Conservation (phyloP, 495 filamentous ascomycete genomes). For the Penicillium chermesinum region DNA sequence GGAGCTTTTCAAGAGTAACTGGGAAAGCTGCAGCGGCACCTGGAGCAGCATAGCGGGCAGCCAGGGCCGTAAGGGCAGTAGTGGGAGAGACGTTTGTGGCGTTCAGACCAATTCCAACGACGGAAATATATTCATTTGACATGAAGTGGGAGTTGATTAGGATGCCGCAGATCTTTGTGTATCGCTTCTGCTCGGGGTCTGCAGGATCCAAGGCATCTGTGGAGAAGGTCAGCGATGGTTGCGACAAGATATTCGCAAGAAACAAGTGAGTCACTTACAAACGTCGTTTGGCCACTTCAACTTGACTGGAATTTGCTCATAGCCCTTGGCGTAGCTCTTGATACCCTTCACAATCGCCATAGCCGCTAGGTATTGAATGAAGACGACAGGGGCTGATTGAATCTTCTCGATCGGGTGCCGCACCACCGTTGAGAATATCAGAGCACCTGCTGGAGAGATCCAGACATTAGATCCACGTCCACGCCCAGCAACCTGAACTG, state of each 20-base stretch:
- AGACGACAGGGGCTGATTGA: constrained; percentile 75
- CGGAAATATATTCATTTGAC: constrained; percentile 72
- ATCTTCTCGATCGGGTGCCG: constrained; percentile 70
- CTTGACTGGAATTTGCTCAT: constrained; percentile 69
- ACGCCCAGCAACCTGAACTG: constrained; percentile 83
- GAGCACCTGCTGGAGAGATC: constrained; percentile 81
- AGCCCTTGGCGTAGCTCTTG: constrained; percentile 70
- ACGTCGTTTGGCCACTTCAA: constrained; percentile 99
- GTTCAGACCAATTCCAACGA: constrained; percentile 87
- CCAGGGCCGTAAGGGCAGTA: constrained; percentile 73
- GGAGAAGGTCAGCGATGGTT: background rate
- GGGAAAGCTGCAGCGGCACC: constrained; percentile 32
- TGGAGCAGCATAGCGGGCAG: constrained; percentile 31
- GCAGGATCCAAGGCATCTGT: constrained; percentile 70
- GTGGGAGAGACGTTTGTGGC: constrained; percentile 81
- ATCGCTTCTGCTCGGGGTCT: constrained; percentile 53
- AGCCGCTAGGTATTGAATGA: constrained; percentile 89
- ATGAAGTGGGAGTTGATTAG: constrained; percentile 85
- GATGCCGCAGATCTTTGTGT: constrained; percentile 92
- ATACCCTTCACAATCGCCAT: constrained; percentile 87
- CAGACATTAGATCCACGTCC: constrained; percentile 91
- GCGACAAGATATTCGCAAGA: background rate
- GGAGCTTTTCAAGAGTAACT: constrained; percentile 73
- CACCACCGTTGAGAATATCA: constrained; percentile 83
- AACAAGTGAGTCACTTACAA: constrained; percentile 35